Percentiles rank a stretch among this genome's conserved stretches.
phyloP scores from a whole-genome alignment of 768 basidiomycete genomes.

The Hortiboletus campestris region DNA sequence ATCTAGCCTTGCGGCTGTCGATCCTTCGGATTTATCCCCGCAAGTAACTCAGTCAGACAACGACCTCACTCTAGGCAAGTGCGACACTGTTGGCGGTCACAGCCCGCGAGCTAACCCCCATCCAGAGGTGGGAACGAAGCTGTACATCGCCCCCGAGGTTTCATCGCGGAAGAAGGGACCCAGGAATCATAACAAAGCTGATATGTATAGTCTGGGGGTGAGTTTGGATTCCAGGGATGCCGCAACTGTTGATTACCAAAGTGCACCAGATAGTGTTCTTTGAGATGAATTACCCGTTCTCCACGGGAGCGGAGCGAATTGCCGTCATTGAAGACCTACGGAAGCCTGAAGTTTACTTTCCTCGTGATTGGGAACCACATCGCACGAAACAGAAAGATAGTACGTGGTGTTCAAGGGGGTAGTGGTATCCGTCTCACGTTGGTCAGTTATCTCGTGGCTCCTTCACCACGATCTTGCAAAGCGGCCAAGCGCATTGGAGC shows the following conservation, averaged over 20 bases:
- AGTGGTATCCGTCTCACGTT: slow-evolving; percentile 1
- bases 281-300: slow-evolving; percentile 89
- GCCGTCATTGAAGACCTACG: slow-evolving; percentile 78
- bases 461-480: slow-evolving; percentile 78
- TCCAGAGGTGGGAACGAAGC: slow-evolving; percentile 81
- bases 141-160: slow-evolving; percentile 94
- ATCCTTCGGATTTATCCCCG: slow-evolving; percentile 63
- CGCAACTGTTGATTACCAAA: neutral
- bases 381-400: slow-evolving; percentile 67
- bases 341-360: slow-evolving; percentile 72
- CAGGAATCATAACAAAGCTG: slow-evolving; percentile 84
- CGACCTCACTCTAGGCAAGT: slow-evolving; percentile 74
- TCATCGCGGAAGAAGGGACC: slow-evolving; percentile 58
- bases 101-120: neutral
- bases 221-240: slow-evolving; percentile 23
- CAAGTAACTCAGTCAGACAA: slow-evolving; percentile 46
- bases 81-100: neutral
- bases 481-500: slow-evolving; percentile 78
- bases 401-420: slow-evolving; percentile 35
- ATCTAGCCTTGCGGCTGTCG: slow-evolving; percentile 74
- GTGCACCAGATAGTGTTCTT: slow-evolving; percentile 83
- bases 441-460: slow-evolving; percentile 74
- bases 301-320: slow-evolving; percentile 81
- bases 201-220: slow-evolving; percentile 93
- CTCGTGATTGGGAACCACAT: slow-evolving; percentile 65